Evolutionary conservation across 257 asterid species (phyloP).

Genomic region (Handroanthus guayacan): DNA sequence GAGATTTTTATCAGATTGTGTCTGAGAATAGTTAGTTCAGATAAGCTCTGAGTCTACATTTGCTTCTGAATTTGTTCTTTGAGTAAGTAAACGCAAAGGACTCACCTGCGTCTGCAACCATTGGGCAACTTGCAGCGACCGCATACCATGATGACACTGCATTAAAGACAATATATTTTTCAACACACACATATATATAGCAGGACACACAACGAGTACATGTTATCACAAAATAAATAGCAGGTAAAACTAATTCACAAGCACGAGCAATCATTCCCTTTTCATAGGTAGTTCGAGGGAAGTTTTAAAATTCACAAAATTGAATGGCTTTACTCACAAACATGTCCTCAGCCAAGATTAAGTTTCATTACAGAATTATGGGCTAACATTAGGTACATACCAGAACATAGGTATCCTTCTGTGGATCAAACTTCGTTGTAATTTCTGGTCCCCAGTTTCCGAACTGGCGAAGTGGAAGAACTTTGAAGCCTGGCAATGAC

Average conservation of each 20-base stretch:
- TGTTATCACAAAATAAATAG: background rate
- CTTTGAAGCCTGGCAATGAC: conserved; percentile 79
- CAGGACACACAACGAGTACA: background rate
- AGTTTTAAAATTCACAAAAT: conserved; percentile 10
- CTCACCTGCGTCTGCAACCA: conserved; percentile 96
- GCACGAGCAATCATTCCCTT: conserved; percentile 13
- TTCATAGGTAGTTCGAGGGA: conserved; percentile 12
- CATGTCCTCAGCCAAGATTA: conserved; percentile 21
- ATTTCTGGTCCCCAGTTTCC: conserved; percentile 95
- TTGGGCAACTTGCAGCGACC: conserved; percentile 92
- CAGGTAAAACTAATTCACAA: conserved; percentile 1
- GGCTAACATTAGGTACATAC: conserved; percentile 47
- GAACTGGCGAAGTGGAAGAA: conserved; percentile 94
- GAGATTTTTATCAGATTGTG: background rate
- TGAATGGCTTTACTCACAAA: background rate
- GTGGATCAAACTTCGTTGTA: conserved; percentile 70
- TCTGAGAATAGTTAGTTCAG: background rate
- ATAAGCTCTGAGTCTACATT: background rate
- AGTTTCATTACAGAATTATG: conserved; percentile 1
- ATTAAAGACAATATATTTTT: conserved; percentile 29
- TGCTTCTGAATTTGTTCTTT: background rate
- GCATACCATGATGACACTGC: conserved; percentile 97
- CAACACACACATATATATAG: background rate
- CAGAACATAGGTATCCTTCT: conserved; percentile 90
- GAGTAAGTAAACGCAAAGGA: conserved; percentile 27